A percentile compares a stretch with the other conserved stretches of the same genome.
Conservation (phyloP, 805 yeast genomes). For the Nakazawaea ambrosiae region DNA sequence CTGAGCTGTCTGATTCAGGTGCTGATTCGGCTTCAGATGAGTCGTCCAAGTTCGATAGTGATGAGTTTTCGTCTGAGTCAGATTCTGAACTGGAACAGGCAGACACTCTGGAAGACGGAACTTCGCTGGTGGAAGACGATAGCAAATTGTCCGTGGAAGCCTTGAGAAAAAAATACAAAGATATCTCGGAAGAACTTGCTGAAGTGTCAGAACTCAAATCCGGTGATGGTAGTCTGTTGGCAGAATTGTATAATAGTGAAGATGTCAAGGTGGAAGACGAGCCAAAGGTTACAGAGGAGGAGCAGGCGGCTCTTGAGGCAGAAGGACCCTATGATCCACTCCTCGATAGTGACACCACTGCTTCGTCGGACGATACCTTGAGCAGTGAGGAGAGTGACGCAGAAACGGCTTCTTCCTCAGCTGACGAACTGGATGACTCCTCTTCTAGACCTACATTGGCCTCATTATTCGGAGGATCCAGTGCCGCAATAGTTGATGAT, state of each 20-base stretch:
- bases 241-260: no score
- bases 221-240: no score
- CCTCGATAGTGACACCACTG: constrained; percentile 17
- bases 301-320: constrained; percentile 3
- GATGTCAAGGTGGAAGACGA: constrained; percentile 7
- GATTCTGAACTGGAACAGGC: constrained; percentile 16
- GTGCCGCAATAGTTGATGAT: constrained; percentile 16
- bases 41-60: constrained; percentile 6
- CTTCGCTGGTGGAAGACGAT: constrained; percentile 31
- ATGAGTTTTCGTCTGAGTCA: constrained; percentile 18
- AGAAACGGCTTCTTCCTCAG: constrained; percentile 15
- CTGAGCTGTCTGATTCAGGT: constrained; percentile 12
- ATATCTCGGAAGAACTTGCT: constrained; percentile 21
- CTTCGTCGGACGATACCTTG: constrained; percentile 16
- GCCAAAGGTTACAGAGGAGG: constrained; percentile 10
- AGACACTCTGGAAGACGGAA: constrained; percentile 14
- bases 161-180: constrained; percentile 48
- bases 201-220: no score
- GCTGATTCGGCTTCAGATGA: constrained; percentile 18
- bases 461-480: constrained; percentile 27
- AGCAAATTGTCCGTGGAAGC: constrained; percentile 47
- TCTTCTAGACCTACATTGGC: constrained; percentile 17
- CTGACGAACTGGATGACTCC: constrained; percentile 14
- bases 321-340: constrained; percentile 13
- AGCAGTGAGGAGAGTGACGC: constrained; percentile 10